These are phyloP conservation scores for Angophora floribunda DNA, from an alignment of 345 rosid species.

Conservation along the genomic window DNA sequence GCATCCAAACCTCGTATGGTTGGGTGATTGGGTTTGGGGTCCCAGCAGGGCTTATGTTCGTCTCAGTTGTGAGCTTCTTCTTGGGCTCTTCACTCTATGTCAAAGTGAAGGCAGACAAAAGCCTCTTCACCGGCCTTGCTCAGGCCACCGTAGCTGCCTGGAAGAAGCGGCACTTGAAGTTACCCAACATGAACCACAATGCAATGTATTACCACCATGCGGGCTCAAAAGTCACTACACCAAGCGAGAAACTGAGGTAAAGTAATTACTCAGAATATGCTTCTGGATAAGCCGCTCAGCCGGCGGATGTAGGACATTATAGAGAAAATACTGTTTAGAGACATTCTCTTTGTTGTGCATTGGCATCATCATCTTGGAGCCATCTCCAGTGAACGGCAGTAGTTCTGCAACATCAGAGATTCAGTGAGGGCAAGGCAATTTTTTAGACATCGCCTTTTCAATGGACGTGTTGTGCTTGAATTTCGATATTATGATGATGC, in stretches of 20 bases:
- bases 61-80: constrained; percentile 17
- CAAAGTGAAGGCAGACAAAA: constrained; percentile 23
- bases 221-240: constrained; percentile 22
- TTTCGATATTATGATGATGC: not conserved
- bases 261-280: too few relatives aligned
- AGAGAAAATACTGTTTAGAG: too few relatives aligned
- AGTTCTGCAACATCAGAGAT: too few relatives aligned
- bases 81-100: constrained; percentile 31
- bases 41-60: constrained; percentile 36
- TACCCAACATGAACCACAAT: constrained; percentile 11
- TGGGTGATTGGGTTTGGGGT: constrained; percentile 47
- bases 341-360: not conserved
- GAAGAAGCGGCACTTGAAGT: constrained; percentile 14
- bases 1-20: constrained; percentile 27
- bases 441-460: not conserved
- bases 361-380: not conserved
- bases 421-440: too few relatives aligned
- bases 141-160: constrained; percentile 26
- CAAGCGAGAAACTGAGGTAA: constrained; percentile 33
- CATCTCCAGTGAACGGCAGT: not conserved
- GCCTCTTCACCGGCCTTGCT: constrained; percentile 30
- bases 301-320: too few relatives aligned
- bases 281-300: not conserved
- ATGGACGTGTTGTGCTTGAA: not conserved
- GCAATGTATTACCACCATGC: constrained; percentile 7